Evolutionary conservation across 768 basidiomycete species (phyloP).

Genomic region (Lyophyllum shimeji): DNA sequence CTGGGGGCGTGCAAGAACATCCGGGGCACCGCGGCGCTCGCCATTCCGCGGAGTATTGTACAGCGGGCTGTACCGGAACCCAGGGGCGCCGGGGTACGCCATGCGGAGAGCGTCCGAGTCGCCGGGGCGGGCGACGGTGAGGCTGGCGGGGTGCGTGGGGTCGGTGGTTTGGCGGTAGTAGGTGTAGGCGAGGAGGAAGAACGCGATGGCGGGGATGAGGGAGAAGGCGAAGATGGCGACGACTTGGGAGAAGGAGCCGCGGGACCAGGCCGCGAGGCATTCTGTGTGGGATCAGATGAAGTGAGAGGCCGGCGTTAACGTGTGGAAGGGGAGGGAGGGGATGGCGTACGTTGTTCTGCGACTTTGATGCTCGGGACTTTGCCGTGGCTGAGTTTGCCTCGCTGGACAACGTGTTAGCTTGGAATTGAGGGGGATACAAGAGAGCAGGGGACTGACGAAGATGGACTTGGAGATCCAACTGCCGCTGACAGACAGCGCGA

Average conservation of each 20-base stretch:
- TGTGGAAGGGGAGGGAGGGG: neutral
- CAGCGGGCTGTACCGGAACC: conserved; percentile 11
- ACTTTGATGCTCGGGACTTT: conserved; percentile 20
- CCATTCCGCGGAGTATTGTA: neutral
- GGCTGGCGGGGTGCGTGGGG: conserved; percentile 32
- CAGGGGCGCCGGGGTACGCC: conserved; percentile 9
- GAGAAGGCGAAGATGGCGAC: conserved; percentile 37
- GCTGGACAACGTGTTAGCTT: conserved; percentile 18
- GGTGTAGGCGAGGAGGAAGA: conserved; percentile 35
- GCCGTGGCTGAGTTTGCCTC: conserved; percentile 32
- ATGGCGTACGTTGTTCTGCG: conserved; percentile 35
- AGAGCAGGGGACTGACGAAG: conserved; percentile 29
- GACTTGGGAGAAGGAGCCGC: conserved; percentile 36
- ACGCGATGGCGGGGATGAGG: conserved; percentile 33
- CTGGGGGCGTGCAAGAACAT: too few relatives aligned
- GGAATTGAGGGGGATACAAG: neutral
- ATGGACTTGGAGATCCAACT: conserved; percentile 34
- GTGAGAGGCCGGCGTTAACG: neutral
- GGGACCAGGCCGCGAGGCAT: conserved; percentile 38
- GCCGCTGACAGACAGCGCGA: conserved; percentile 31
- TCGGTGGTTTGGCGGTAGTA: conserved; percentile 41
- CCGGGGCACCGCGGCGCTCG: too few relatives aligned
- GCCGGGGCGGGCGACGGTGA: neutral
- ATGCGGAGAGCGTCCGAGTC: neutral
- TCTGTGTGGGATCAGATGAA: conserved; percentile 24